Conservation (phyloP, 768 basidiomycete species). For the Podaxis sp. region DNA sequence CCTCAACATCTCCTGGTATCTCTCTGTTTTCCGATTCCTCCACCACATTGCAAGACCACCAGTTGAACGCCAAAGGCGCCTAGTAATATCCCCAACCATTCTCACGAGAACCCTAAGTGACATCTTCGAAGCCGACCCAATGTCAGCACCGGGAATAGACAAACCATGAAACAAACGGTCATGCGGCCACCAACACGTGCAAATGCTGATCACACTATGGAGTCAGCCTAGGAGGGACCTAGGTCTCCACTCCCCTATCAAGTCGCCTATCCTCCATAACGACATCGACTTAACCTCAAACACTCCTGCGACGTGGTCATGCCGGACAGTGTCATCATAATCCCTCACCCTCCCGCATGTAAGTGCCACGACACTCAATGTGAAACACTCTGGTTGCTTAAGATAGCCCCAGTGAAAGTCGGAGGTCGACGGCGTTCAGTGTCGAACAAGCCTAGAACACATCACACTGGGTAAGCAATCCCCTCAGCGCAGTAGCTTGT, state of each 20-base stretch:
- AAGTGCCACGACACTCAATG: slow-evolving; percentile 20
- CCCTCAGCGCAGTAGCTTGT: neutral
- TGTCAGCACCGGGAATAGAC: neutral
- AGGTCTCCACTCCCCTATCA: neutral
- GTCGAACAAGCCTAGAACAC: slow-evolving; percentile 13
- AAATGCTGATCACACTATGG: neutral
- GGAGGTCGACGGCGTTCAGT: slow-evolving; percentile 25
- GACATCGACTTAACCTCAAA: neutral
- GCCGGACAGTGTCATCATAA: slow-evolving; percentile 14
- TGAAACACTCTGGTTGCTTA: neutral
- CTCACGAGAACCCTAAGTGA: neutral
- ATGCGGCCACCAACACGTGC: neutral
- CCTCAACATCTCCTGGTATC: neutral
- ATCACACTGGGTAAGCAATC: slow-evolving; percentile 13
- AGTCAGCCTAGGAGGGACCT: neutral
- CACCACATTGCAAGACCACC: neutral
- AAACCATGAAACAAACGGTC: neutral
- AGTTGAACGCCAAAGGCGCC: neutral
- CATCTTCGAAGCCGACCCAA: neutral
- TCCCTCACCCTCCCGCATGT: slow-evolving; percentile 51
- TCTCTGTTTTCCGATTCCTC: neutral
- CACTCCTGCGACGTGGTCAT: neutral
- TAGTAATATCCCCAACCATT: neutral
- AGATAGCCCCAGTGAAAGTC: slow-evolving; percentile 27
- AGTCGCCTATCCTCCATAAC: neutral